These are phyloP conservation scores for Shiraia sp. DNA, from an alignment of 2,329 filamentous ascomycete species.

Conservation along the genomic window DNA sequence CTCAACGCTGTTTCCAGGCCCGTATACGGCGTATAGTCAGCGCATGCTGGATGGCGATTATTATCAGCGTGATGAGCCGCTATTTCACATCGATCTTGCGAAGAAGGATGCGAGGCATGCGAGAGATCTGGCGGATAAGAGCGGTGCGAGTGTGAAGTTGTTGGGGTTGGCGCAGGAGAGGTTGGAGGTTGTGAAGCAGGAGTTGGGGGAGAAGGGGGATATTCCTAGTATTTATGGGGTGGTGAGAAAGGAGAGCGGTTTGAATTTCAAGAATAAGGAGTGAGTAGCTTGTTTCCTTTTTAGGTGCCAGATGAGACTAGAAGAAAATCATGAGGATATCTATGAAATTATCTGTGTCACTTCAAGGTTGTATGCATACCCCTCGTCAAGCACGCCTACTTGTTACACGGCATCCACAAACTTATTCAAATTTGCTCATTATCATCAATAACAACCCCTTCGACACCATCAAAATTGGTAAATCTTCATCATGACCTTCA, in stretches of 20 bases:
- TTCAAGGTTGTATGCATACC: no score
- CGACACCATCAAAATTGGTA: no score
- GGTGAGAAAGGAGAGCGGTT: slow-evolving; percentile 71
- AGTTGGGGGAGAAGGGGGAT: slow-evolving; percentile 73
- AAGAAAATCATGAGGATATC: no score
- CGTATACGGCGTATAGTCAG: slow-evolving; percentile 73
- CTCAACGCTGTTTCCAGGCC: slow-evolving; percentile 73
- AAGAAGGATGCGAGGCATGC: slow-evolving; percentile 82
- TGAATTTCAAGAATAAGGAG: slow-evolving; percentile 65
- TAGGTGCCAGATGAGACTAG: no score
- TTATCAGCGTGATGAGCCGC: slow-evolving; percentile 73
- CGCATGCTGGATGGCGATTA: slow-evolving; percentile 79
- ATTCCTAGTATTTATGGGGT: slow-evolving; percentile 83
- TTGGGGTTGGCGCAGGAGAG: slow-evolving; percentile 69
- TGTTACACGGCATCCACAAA: no score
- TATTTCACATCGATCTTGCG: slow-evolving; percentile 81
- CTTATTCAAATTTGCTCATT: no score
- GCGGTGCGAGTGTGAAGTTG: slow-evolving; percentile 66
- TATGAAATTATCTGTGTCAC: no score
- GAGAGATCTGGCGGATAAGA: slow-evolving; percentile 64
- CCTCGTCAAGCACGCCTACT: no score
- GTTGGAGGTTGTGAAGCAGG: slow-evolving; percentile 69
- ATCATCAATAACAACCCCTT: no score
- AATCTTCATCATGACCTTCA: no score
- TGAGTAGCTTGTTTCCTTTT: no score